Conservation (phyloP, 306 rosid species). For the Alnus glutinosa region DNA sequence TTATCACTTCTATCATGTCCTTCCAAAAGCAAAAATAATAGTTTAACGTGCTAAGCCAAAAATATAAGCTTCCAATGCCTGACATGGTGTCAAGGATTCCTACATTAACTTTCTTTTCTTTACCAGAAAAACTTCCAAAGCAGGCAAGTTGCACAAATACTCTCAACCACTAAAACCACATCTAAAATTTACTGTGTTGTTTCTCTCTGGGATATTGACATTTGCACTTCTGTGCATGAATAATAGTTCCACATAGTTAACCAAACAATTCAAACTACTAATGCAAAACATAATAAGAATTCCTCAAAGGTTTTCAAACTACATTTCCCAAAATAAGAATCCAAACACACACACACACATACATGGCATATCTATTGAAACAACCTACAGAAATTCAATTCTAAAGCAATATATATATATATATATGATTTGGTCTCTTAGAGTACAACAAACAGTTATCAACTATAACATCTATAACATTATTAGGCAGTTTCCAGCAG, state of each 20-base stretch:
- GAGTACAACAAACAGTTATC: constrained; percentile 1
- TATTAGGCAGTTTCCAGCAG: constrained; percentile 11
- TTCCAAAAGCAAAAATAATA: not conserved
- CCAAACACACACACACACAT: not conserved
- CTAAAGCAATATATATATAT: not conserved
- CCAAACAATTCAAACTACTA: not conserved
- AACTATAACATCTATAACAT: constrained; percentile 13
- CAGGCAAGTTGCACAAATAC: too few relatives aligned
- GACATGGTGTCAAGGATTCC: not conserved
- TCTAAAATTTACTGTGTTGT: not conserved
- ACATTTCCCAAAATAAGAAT: too few relatives aligned
- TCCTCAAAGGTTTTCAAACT: not conserved
- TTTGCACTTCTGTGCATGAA: not conserved
- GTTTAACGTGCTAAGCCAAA: not conserved
- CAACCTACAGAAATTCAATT: not conserved
- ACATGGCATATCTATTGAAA: not conserved
- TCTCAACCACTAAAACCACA: not conserved
- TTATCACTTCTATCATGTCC: not conserved
- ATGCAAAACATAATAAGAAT: not conserved
- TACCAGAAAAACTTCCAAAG: not conserved
- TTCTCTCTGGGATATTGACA: not conserved
- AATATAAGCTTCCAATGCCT: not conserved
- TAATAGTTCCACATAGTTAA: not conserved
- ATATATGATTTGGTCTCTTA: too few relatives aligned
- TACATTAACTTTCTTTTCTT: not conserved